Base-by-base conservation (phyloP, 192 early-diverging fungal genomes). In the Linnemannia hyalina region DNA sequence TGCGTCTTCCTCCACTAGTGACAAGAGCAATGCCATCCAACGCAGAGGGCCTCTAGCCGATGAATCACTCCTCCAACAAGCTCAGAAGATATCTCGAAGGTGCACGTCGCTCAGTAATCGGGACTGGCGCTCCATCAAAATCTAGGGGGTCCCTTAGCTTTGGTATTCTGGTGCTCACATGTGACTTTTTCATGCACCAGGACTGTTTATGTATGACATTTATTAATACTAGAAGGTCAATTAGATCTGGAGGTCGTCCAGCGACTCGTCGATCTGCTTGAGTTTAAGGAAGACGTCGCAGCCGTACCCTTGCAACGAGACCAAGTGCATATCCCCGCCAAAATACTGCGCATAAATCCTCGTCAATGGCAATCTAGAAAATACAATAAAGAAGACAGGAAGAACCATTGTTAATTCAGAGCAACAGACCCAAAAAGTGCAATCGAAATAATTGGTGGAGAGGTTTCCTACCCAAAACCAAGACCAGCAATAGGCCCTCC, bases 341-440 rank as follows among this genome's bases (percentile, higher is more conserved):
- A 99, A 99, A 76, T 99, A 99, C 46, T 93, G 91, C 32, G 97
- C 95, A 88, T 98, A 98, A 49, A 97, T 92, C 26, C 95, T 88
- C 4, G 96, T 95, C 93, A 97, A 94, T 15, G 97, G 97, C 55
- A 99, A 87, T 18, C 98, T 97, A 90, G 91, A 95, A 35, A 93
- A 94, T 29, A 38, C 40, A 79, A 52, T 41, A 65, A 68, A 68
- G 70, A 46, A 26, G 32, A 41, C 13, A 29, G 13, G 4, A n/a
- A 73, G 32, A 3, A 11, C 29, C 38, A 63, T 22, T n/a, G 36
- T n/a, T 29, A 60, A 20, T 26, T 20, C 7, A n/a, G 38, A 54
- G 42, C 11, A 63, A 38, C 20, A 54, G 3, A 60, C n/a, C 32
- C 16, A 38, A 52, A 13, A 20, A 20, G 32, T 4, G 22, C 15